These are phyloP conservation scores for Globisporangium polare DNA, from an alignment of 352 stramenopile species.

Conservation along the genomic window DNA sequence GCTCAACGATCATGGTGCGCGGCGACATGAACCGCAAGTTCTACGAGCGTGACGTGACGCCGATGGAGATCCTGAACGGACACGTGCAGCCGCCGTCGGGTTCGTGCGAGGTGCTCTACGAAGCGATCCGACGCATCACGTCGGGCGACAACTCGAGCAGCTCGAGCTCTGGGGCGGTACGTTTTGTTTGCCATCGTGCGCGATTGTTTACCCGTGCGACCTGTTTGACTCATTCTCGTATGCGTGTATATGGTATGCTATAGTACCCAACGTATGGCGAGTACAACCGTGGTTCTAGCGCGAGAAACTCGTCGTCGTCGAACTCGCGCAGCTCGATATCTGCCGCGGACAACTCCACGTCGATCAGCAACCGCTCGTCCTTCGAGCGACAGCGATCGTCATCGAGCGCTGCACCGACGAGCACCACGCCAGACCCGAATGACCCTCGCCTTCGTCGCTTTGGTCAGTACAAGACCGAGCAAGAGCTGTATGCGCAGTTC, in stretches of 20 bases:
- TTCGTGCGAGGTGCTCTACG: constrained; percentile 64
- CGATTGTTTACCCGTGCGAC: background rate
- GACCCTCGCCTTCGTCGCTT: constrained; percentile 73
- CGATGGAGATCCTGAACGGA: constrained; percentile 77
- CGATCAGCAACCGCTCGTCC: constrained; percentile 16
- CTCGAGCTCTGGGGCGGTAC: constrained; percentile 3
- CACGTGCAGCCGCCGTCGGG: constrained; percentile 59
- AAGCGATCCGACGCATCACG: constrained; percentile 56
- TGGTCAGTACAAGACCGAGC: constrained; percentile 74
- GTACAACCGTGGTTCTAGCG: constrained; percentile 11
- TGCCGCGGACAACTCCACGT: constrained; percentile 13
- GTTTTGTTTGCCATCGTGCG: background rate
- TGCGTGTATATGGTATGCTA: background rate
- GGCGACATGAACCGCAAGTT: constrained; percentile 85
- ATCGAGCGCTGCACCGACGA: constrained; percentile 16
- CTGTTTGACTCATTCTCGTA: background rate
- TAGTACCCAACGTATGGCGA: constrained; percentile 18
- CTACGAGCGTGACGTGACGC: constrained; percentile 78
- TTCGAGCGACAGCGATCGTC: constrained; percentile 20
- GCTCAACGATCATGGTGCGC: constrained; percentile 79
- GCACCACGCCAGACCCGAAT: constrained; percentile 33
- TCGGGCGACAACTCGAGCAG: constrained; percentile 4
- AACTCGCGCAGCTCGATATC: constrained; percentile 13
- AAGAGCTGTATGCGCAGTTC: constrained; percentile 80
- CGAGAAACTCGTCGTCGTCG: constrained; percentile 3